These are phyloP conservation scores for Solanum chacoense DNA, from an alignment of 305 asterid genomes.

Conservation along the genomic window DNA sequence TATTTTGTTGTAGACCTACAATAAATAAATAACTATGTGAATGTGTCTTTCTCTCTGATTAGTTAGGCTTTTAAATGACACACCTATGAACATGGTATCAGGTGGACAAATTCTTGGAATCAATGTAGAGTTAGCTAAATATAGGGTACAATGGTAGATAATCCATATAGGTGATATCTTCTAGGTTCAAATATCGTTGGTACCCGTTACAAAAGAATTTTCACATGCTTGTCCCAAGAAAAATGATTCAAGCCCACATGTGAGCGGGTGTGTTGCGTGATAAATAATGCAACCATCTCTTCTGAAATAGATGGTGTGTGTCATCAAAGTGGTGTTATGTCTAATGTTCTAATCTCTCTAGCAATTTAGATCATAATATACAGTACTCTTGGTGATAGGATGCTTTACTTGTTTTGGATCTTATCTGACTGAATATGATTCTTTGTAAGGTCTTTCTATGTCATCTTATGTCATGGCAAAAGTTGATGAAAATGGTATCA, in stretches of 20 bases:
- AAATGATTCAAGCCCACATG: neutral
- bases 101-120: neutral
- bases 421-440: conserved; percentile 1
- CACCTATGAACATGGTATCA: neutral
- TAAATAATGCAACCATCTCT: neutral
- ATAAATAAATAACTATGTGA: neutral
- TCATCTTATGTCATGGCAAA: conserved; percentile 46
- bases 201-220: neutral
- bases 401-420: neutral
- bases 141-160: neutral
- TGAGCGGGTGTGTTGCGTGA: neutral
- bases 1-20: neutral
- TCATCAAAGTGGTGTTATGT: neutral
- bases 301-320: neutral
- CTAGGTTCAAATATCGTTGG: neutral
- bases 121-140: neutral
- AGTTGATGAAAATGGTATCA: conserved; percentile 27
- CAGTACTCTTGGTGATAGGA: neutral
- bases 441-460: conserved; percentile 57
- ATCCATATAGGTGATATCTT: neutral
- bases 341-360: neutral
- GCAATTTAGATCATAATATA: neutral
- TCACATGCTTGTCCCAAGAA: neutral
- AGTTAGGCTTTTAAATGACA: neutral
- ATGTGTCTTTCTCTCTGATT: neutral